A percentile compares a stretch with the other conserved stretches of the same genome.
Evolutionary conservation across 371 early-diverging fungal genomes (phyloP).

Genomic region (Nematocida sp.): DNA sequence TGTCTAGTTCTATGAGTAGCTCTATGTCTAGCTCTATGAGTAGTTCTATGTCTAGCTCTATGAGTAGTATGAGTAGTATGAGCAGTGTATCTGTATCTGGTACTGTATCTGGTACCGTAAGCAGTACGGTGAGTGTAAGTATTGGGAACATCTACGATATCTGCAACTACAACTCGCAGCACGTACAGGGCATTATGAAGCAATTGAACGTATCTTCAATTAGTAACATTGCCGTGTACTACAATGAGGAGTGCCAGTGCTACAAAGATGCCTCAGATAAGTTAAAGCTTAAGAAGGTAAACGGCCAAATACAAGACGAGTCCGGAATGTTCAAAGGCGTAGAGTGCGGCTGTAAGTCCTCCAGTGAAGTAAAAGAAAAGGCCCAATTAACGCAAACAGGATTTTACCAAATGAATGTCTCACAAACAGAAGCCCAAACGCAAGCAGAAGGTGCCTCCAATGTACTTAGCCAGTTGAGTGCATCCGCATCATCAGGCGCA

Average conservation of each 20-base stretch:
- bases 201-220: constrained; percentile 8
- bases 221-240: constrained; percentile 50
- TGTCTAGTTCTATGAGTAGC: too few relatives aligned
- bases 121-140: background rate
- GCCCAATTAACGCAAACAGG: constrained; percentile 31
- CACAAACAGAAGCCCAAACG: background rate
- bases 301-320: constrained; percentile 61
- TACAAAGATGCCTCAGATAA: constrained; percentile 62
- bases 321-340: constrained; percentile 64
- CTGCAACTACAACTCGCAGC: background rate
- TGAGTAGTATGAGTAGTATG: too few relatives aligned
- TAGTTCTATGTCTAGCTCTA: too few relatives aligned
- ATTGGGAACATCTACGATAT: background rate
- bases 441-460: constrained; percentile 16
- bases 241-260: constrained; percentile 24
- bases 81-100: background rate
- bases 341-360: constrained; percentile 63
- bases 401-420: constrained; percentile 42
- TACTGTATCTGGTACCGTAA: background rate
- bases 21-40: too few relatives aligned
- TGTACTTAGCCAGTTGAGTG: constrained; percentile 2
- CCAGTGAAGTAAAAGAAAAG: constrained; percentile 41
- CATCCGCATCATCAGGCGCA: background rate
- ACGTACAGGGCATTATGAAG: constrained; percentile 14
- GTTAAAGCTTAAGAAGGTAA: constrained; percentile 55